Evolutionary conservation across 441 rosid species (phyloP), one percentile per base, ranked within the genome.

Genomic region (Rhodomyrtus psidioides): DNA sequence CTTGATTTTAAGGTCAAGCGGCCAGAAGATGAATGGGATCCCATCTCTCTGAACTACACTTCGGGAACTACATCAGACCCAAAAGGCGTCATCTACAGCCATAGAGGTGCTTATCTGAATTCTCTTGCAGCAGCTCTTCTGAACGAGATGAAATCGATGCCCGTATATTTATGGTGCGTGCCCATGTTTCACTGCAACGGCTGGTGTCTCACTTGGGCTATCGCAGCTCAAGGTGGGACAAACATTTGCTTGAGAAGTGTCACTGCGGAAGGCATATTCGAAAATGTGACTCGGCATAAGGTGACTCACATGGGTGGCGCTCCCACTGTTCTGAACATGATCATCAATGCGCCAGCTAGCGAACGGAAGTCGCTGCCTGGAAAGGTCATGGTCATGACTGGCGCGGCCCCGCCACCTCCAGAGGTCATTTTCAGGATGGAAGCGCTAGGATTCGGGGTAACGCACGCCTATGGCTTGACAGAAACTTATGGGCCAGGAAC

Each of bases 151-250:
- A 88, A 85, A 1, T 88, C 93, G 1, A 91, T 88, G 90, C 95
- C 95, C 65, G 90, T 89, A 30, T 93, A 91, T 82, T 86, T 95
- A 3, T 93, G 96, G 98, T 89, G 91, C 5, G 94, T 91, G 57
- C 98, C 98, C 10, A 93, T 95, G 98, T 95, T 95, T 88, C 98
- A 95, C 53, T 95, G 98, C 91, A 95, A 95, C 54, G 96, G 98
- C 4, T 95, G 96, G 95, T 93, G 94, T 84, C 92, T 95, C 30
- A 23, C 87, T 12, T 95, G 98, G 98, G 98, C 92, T 58, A 82
- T 93, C 79, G 93, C 96, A 0, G 95, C 95, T 1, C 91, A 90
- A 74, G 98, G 98, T 83, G 96, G 98, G 19, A 91, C 91, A 21
- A 91, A 93, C 81, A 53, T 95, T 30, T 95, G 98, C 89, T 89